Conservation (phyloP, 148 eudicot species). For the Diospyros lotus region DNA sequence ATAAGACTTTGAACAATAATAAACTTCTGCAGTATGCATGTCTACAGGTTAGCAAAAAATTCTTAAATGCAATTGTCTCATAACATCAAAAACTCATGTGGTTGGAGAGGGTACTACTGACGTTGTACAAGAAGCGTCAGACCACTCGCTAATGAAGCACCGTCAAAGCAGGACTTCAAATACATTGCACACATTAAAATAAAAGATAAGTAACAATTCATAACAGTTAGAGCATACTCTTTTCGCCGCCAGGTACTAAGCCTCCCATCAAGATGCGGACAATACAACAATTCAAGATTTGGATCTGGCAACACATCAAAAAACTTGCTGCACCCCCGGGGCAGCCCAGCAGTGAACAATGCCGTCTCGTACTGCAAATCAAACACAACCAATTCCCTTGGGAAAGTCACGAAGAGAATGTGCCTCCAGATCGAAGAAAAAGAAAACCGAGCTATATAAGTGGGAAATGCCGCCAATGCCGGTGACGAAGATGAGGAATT, state of each 20-base stretch:
- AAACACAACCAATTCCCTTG: constrained; percentile 88
- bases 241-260: constrained; percentile 85
- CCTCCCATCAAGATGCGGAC: constrained; percentile 87
- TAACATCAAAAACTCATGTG: too few species aligned
- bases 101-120: too few species aligned
- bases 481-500: constrained; percentile 44
- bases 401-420: constrained; percentile 64
- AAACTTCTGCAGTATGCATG: too few species aligned
- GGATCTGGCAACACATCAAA: constrained; percentile 83
- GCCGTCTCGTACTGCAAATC: constrained; percentile 77
- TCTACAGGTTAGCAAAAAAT: too few species aligned
- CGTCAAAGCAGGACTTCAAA: too few species aligned
- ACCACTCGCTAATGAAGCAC: not conserved
- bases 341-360: constrained; percentile 49
- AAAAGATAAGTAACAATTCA: constrained; percentile 1
- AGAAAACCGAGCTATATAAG: constrained; percentile 53
- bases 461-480: constrained; percentile 62
- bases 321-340: constrained; percentile 77
- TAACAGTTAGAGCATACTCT: constrained; percentile 47
- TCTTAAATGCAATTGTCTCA: too few species aligned
- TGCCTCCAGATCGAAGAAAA: constrained; percentile 86
- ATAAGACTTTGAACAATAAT: too few species aligned
- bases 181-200: not conserved
- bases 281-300: constrained; percentile 55
- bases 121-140: too few species aligned